Base-by-base conservation (phyloP, 495 filamentous ascomycete genomes). In the Rhypophila decipiens region DNA sequence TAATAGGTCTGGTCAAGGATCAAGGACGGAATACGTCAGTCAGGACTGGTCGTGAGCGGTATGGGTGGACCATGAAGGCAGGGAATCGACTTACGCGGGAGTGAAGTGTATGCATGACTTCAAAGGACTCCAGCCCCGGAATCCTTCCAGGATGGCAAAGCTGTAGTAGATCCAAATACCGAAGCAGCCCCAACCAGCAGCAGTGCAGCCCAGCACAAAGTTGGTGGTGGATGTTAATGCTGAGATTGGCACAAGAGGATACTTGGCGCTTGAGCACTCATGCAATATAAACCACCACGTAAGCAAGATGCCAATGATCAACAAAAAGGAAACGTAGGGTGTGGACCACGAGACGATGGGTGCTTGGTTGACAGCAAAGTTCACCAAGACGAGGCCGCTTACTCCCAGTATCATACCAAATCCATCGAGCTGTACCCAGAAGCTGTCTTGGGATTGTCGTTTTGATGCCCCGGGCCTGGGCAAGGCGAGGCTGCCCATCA, bases 341-440 rank as follows among this genome's bases (percentile, higher is more conserved):
- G 65, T 66, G 18, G 46, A 39, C 83, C 82, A 87, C 3, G 78
- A 78, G 3, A 77, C 75, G 9, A 74, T 52, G 2, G 78, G 65
- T 0, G 68, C 82, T 52, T 84, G 78, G 50, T 84, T 85, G 72
- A 71, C 77, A 0, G 76, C 67, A 49, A 82, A 74, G 56, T 80
- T 79, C 59, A 81, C 51, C 5, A 85, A 62, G 2, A 84, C 58
- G 22, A 86, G 61, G 17, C 65, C 77, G 3, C 65, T 49, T 8
- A 85, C 70, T 13, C 81, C 81, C 1, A 68, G 63, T 0, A 69
- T 24, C 10, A 64, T 68, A 1, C 80, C 81, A 0, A 64, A 39
- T 12, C 65, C 59, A 55, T 87, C 84, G 4, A 83, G 53, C n/a
- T 63, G 55, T 17, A 47, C 42, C 43, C 48, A 59, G 10, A 69